Evolutionary conservation across 140 eudicot species (phyloP).

Genomic region (Flaveria floridana): DNA sequence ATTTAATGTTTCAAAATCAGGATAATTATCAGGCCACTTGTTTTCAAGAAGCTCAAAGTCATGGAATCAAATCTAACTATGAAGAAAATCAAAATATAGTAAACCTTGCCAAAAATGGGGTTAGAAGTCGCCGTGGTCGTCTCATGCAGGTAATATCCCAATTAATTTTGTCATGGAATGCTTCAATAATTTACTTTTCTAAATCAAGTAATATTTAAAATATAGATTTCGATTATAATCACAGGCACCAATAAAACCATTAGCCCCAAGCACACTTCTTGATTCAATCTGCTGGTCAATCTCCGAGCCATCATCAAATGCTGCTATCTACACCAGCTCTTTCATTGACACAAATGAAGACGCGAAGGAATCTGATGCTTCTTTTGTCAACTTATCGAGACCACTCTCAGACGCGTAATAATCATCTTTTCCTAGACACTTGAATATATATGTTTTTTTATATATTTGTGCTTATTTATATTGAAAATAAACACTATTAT

Average conservation of each 20-base stretch:
- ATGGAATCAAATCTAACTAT: conserved; percentile 39
- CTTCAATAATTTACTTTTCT: neutral
- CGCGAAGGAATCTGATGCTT: conserved; percentile 50
- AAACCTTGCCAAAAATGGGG: conserved; percentile 64
- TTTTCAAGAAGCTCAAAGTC: conserved; percentile 37
- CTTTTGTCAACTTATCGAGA: conserved; percentile 62
- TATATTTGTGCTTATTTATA: neutral
- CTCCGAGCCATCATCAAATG: conserved; percentile 78
- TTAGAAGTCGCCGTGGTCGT: conserved; percentile 73
- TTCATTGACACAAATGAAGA: conserved; percentile 48
- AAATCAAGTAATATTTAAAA: neutral
- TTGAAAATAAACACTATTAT: neutral
- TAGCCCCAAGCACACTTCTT: conserved; percentile 75
- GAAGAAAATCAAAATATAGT: conserved; percentile 58
- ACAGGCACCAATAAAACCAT: conserved; percentile 80
- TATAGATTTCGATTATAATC: conserved; percentile 9
- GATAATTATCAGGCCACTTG: conserved; percentile 31
- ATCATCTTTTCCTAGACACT: neutral
- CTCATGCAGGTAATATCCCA: conserved; percentile 61
- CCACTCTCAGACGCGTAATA: conserved; percentile 79
- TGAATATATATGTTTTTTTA: neutral
- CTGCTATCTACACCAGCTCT: conserved; percentile 66
- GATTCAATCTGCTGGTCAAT: conserved; percentile 91
- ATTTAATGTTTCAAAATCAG: conserved; percentile 25
- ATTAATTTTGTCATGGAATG: neutral